These are phyloP conservation scores for Wolfiporia cocos DNA, from an alignment of 1,284 basidiomycete genomes.

Conservation along the genomic window DNA sequence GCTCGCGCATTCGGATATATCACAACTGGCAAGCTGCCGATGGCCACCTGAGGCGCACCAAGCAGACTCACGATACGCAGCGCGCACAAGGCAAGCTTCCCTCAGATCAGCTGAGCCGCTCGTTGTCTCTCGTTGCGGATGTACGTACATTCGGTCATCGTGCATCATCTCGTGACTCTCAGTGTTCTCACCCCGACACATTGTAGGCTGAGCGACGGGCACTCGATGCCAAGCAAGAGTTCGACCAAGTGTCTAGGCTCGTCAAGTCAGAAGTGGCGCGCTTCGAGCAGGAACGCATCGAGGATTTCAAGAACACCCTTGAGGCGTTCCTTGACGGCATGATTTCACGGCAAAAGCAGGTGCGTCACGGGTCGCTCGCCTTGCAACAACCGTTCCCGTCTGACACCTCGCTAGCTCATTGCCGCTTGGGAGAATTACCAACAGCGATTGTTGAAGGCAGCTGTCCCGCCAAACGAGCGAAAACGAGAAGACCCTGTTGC, in stretches of 20 bases:
- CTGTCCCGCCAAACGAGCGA: conserved; percentile 13
- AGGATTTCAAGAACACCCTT: conserved; percentile 79
- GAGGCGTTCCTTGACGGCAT: conserved; percentile 79
- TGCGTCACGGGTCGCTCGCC: conserved; percentile 24
- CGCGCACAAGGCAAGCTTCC: conserved; percentile 67
- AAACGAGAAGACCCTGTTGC: conserved; percentile 10
- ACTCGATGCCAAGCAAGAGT: conserved; percentile 79
- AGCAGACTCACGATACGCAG: conserved; percentile 76
- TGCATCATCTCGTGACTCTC: conserved; percentile 1
- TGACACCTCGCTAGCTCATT: conserved; percentile 46
- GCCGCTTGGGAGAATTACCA: conserved; percentile 72
- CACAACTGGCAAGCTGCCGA: conserved; percentile 78
- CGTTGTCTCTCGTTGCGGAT: conserved; percentile 75
- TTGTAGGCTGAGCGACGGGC: conserved; percentile 76
- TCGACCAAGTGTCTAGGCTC: conserved; percentile 81
- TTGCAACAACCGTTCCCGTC: neutral
- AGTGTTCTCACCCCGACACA: conserved; percentile 1
- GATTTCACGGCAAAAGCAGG: conserved; percentile 79
- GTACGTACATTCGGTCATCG: conserved; percentile 31
- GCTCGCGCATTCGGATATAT: conserved; percentile 79
- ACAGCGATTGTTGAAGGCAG: conserved; percentile 49
- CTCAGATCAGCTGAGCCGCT: conserved; percentile 59
- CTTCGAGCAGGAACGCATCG: conserved; percentile 90
- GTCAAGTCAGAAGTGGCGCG: conserved; percentile 90
- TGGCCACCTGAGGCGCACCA: conserved; percentile 66